These are phyloP conservation scores for Amaranthus tricolor DNA, from an alignment of 179 eudicot genomes.

Conservation along the genomic window DNA sequence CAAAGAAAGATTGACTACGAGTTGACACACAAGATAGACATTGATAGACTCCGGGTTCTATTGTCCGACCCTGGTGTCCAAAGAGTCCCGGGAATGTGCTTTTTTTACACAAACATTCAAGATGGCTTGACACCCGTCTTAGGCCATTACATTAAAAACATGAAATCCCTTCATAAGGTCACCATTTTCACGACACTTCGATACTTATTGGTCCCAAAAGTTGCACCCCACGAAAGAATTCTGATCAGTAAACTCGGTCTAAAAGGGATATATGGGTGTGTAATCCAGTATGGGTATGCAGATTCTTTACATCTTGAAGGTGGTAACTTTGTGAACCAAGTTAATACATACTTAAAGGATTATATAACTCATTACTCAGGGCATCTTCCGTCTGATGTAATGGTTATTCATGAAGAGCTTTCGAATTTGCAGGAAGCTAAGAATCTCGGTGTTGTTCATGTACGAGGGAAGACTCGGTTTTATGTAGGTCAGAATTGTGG, in stretches of 20 bases:
- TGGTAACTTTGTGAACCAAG: slow-evolving; percentile 38
- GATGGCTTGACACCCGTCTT: slow-evolving; percentile 71
- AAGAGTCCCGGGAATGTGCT: slow-evolving; percentile 65
- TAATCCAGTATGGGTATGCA: slow-evolving; percentile 67
- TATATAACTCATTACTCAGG: slow-evolving; percentile 29
- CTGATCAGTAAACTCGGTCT: slow-evolving; percentile 41
- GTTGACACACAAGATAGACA: slow-evolving; percentile 43
- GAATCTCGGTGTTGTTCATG: slow-evolving; percentile 50
- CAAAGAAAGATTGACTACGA: slow-evolving; percentile 53
- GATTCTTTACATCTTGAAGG: slow-evolving; percentile 55
- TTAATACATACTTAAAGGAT: slow-evolving; percentile 31
- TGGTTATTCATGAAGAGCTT: slow-evolving; percentile 33
- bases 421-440: slow-evolving; percentile 37
- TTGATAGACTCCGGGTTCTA: slow-evolving; percentile 36
- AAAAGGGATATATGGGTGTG: slow-evolving; percentile 57
- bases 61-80: slow-evolving; percentile 43
- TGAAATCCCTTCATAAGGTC: slow-evolving; percentile 57
- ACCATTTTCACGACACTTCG: slow-evolving; percentile 56
- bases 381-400: slow-evolving; percentile 4
- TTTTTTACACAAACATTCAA: slow-evolving; percentile 63
- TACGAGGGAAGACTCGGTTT: slow-evolving; percentile 54
- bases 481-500: slow-evolving; percentile 39
- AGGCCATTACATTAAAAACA: slow-evolving; percentile 63
- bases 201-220: slow-evolving; percentile 49
- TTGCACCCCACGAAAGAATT: slow-evolving; percentile 48